phyloP scores from a whole-genome alignment of 768 basidiomycete genomes.

The Suillus tomentosus region DNA sequence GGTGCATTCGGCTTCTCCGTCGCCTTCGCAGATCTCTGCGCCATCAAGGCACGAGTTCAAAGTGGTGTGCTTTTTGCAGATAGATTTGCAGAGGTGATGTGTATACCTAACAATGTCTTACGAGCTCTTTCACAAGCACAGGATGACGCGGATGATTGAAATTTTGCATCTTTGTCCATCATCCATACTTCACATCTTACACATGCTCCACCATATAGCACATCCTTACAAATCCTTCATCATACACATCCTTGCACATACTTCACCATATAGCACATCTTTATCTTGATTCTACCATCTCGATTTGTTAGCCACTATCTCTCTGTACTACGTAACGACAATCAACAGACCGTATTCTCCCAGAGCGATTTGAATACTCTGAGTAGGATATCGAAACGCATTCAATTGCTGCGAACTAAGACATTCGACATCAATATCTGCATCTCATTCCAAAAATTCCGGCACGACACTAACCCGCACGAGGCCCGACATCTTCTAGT shows the following conservation, averaged over 20 bases:
- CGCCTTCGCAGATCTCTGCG: conserved; percentile 53
- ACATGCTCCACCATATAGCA: neutral
- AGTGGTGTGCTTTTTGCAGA: conserved; percentile 24
- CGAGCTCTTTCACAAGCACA: conserved; percentile 24
- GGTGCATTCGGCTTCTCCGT: conserved; percentile 51
- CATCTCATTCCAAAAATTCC: conserved; percentile 7
- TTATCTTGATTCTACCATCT: neutral
- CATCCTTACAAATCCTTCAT: neutral
- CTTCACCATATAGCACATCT: neutral
- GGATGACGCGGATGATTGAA: conserved; percentile 12
- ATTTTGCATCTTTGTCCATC: neutral
- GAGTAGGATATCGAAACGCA: neutral
- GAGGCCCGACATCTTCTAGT: neutral
- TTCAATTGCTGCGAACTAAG: neutral
- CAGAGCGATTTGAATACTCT: neutral
- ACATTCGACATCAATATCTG: neutral
- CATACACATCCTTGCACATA: neutral
- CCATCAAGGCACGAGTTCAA: conserved; percentile 52
- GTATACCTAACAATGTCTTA: conserved; percentile 20
- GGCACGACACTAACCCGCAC: neutral
- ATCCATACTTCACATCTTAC: neutral
- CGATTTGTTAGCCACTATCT: neutral
- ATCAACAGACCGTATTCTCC: neutral
- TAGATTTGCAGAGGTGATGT: conserved; percentile 29
- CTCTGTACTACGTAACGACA: neutral